Conservation (phyloP, 345 rosid species). For the Camelina hispida region DNA sequence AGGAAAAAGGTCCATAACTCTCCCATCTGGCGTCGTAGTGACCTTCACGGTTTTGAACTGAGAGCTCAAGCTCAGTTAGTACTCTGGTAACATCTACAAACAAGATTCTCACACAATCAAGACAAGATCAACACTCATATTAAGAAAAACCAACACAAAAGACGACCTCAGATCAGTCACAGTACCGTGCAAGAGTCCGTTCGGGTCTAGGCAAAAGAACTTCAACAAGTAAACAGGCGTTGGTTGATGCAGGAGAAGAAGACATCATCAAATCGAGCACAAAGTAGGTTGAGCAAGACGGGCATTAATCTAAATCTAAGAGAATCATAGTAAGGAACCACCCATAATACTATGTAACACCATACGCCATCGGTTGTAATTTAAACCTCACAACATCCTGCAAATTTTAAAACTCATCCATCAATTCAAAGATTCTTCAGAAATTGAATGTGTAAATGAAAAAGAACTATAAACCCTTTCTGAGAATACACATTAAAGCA, state of each 20-base stretch:
- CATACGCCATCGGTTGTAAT: conserved; percentile 88
- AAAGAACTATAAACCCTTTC: too few relatives aligned
- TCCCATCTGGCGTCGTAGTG: conserved; percentile 75
- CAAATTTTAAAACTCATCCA: too few relatives aligned
- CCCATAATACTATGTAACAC: conserved; percentile 86
- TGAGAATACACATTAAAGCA: too few relatives aligned
- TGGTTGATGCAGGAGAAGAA: conserved; percentile 48
- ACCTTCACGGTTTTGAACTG: conserved; percentile 89
- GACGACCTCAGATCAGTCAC: background rate
- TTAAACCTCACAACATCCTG: too few relatives aligned
- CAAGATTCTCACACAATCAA: conserved; percentile 31
- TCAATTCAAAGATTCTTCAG: too few relatives aligned
- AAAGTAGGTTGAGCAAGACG: conserved; percentile 56
- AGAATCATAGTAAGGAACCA: conserved; percentile 58
- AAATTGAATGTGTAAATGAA: too few relatives aligned
- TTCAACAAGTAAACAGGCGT: conserved; percentile 70
- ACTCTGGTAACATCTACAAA: conserved; percentile 76
- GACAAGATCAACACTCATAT: too few relatives aligned
- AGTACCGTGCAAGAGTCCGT: conserved; percentile 79
- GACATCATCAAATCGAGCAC: conserved; percentile 51
- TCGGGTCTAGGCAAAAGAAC: conserved; percentile 66
- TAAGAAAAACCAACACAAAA: background rate
- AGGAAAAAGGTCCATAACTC: conserved; percentile 87
- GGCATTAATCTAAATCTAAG: conserved; percentile 65
- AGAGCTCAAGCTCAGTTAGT: conserved; percentile 81